Conservation (phyloP, 441 rosid genomes). For the Arabidopsis hybrid region DNA sequence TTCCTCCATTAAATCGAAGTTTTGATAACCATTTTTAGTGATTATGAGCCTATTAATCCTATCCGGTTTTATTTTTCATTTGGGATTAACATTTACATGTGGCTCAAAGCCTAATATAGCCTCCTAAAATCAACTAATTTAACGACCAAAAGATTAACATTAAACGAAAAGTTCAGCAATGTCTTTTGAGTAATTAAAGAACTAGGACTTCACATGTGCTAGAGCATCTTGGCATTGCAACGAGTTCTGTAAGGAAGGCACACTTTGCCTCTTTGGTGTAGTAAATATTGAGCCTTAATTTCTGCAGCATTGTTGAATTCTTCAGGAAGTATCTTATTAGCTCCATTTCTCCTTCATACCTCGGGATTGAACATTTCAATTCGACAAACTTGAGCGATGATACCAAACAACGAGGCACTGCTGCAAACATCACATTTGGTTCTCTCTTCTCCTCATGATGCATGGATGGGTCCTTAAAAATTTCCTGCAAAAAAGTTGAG, state of each 20-base stretch:
- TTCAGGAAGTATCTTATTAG: slow-evolving; percentile 18
- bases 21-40: too few species aligned
- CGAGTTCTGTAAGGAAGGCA: neutral
- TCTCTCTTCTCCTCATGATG: neutral
- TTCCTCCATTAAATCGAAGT: too few species aligned
- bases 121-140: too few species aligned
- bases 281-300: neutral
- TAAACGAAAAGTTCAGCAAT: too few species aligned
- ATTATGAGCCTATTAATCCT: too few species aligned
- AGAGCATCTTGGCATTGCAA: slow-evolving; percentile 23
- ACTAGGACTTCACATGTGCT: slow-evolving; percentile 15
- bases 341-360: slow-evolving; percentile 1
- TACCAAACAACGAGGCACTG: slow-evolving; percentile 10
- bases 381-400: slow-evolving; percentile 26
- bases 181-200: neutral
- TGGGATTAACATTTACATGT: too few species aligned
- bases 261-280: too few species aligned
- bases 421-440: neutral
- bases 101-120: too few species aligned
- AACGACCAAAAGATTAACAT: too few species aligned
- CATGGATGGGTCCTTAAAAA: neutral
- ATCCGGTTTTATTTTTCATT: too few species aligned
- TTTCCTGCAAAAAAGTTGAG: slow-evolving; percentile 6
- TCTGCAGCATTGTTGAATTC: slow-evolving; percentile 24
- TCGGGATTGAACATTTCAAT: neutral